A percentile compares a stretch with the other conserved stretches of the same genome.
phyloP scores from a whole-genome alignment of 208 protist species.

The Trichomonas gallinae region DNA sequence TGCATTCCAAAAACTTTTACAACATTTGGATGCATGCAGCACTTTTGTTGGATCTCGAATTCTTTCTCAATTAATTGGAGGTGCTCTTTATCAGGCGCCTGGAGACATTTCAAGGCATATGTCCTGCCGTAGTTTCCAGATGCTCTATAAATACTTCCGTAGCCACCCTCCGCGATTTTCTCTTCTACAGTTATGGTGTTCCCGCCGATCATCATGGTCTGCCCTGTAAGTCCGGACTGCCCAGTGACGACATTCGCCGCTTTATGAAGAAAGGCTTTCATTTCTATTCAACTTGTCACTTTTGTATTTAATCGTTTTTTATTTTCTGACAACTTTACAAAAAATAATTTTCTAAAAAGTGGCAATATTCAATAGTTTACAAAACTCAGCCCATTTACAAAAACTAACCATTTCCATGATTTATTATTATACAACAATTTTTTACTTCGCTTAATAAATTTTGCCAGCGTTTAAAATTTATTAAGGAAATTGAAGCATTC shows the following conservation, averaged over 20 bases:
- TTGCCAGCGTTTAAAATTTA: too few relatives aligned
- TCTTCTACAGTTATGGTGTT: not conserved
- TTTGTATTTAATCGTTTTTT: too few relatives aligned
- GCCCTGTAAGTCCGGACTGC: not conserved
- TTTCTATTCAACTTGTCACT: too few relatives aligned
- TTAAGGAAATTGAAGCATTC: too few relatives aligned
- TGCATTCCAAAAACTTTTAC: not conserved
- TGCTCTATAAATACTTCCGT: not conserved
- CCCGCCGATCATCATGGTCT: not conserved
- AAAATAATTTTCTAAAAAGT: too few relatives aligned
- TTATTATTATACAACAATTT: too few relatives aligned
- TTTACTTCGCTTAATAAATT: too few relatives aligned
- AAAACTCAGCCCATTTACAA: too few relatives aligned
- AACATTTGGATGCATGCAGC: not conserved
- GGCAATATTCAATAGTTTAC: too few relatives aligned
- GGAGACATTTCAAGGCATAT: not conserved
- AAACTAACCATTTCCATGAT: too few relatives aligned
- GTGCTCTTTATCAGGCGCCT: not conserved
- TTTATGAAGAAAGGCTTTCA: not conserved
- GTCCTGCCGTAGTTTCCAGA: not conserved
- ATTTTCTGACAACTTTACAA: too few relatives aligned
- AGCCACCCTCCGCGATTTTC: not conserved
- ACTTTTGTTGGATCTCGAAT: not conserved
- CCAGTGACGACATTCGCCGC: not conserved
- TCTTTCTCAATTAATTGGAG: not conserved